These are phyloP conservation scores for Phytophthora megakarya DNA, from an alignment of 352 stramenopile genomes.

Conservation along the genomic window DNA sequence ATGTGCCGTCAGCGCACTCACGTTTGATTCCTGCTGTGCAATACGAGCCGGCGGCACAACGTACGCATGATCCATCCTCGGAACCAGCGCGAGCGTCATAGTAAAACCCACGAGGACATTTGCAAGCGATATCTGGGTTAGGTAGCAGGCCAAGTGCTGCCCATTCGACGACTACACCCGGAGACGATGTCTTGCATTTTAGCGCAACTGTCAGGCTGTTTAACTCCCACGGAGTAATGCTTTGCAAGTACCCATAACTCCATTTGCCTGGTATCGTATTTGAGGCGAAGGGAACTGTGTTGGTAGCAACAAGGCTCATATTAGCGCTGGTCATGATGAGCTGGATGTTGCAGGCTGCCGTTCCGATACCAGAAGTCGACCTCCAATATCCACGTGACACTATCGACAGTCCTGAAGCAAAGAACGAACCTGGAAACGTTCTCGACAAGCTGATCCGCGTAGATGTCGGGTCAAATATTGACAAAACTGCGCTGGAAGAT, in stretches of 20 bases:
- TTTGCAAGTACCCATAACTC: slow-evolving; percentile 44
- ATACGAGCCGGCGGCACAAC: slow-evolving; percentile 63
- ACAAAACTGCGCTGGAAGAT: slow-evolving; percentile 43
- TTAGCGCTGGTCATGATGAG: slow-evolving; percentile 38
- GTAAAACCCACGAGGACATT: slow-evolving; percentile 65
- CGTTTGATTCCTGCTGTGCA: slow-evolving; percentile 61
- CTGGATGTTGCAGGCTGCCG: slow-evolving; percentile 31
- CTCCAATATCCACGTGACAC: slow-evolving; percentile 50
- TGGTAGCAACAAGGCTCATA: slow-evolving; percentile 18
- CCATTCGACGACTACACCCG: slow-evolving; percentile 46
- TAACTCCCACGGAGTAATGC: slow-evolving; percentile 46
- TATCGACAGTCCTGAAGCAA: slow-evolving; percentile 49
- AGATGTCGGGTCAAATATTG: slow-evolving; percentile 24
- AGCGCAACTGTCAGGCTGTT: slow-evolving; percentile 37
- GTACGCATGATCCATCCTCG: slow-evolving; percentile 38
- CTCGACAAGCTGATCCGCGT: slow-evolving; percentile 29
- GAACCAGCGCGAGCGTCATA: slow-evolving; percentile 30
- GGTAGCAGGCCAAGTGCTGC: slow-evolving; percentile 58
- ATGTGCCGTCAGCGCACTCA: slow-evolving; percentile 47
- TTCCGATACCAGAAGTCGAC: not conserved
- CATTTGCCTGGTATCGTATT: slow-evolving; percentile 25
- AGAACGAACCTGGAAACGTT: slow-evolving; percentile 40
- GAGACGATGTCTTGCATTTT: slow-evolving; percentile 50
- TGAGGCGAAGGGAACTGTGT: slow-evolving; percentile 17
- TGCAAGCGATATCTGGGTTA: slow-evolving; percentile 55